These are phyloP conservation scores for Bacterosira constricta DNA, from an alignment of 108 stramenopile genomes.

Conservation along the genomic window DNA sequence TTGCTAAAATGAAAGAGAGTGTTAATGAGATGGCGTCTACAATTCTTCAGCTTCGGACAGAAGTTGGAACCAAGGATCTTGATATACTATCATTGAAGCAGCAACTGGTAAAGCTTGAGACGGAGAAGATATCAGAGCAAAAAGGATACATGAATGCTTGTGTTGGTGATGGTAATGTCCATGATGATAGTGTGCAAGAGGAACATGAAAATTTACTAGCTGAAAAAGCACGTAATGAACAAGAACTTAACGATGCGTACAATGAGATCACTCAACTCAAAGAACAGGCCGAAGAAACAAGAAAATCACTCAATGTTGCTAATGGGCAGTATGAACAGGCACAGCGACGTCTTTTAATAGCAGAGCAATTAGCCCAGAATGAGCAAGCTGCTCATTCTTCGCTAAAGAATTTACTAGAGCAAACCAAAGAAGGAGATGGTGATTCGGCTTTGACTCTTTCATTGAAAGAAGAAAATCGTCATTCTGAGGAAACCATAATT, in stretches of 20 bases:
- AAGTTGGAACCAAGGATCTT: slow-evolving; percentile 49
- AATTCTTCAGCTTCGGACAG: slow-evolving; percentile 29
- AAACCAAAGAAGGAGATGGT: slow-evolving; percentile 11
- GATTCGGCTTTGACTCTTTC: slow-evolving; percentile 16
- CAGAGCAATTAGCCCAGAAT: slow-evolving; percentile 9
- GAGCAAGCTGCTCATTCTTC: slow-evolving; percentile 20
- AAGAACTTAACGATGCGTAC: slow-evolving; percentile 27
- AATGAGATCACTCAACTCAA: slow-evolving; percentile 18
- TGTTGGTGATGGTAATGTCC: slow-evolving; percentile 34
- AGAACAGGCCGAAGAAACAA: not conserved
- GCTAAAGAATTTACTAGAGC: slow-evolving; percentile 23
- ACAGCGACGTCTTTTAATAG: slow-evolving; percentile 1
- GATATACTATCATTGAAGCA: slow-evolving; percentile 46
- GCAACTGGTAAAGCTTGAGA: slow-evolving; percentile 27
- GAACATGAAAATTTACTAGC: not conserved
- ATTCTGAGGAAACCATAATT: slow-evolving; percentile 7
- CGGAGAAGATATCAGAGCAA: not conserved
- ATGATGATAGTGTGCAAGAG: not conserved
- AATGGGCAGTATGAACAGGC: slow-evolving; percentile 13
- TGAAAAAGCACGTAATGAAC: slow-evolving; percentile 4
- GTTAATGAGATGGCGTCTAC: slow-evolving; percentile 23
- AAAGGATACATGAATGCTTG: not conserved
- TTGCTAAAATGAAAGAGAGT: slow-evolving; percentile 10
- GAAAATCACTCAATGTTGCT: slow-evolving; percentile 1
- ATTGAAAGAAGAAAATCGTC: slow-evolving; percentile 27